These are phyloP conservation scores for Psidium friedrichsthalianum DNA, from an alignment of 345 rosid genomes.

Conservation along the genomic window DNA sequence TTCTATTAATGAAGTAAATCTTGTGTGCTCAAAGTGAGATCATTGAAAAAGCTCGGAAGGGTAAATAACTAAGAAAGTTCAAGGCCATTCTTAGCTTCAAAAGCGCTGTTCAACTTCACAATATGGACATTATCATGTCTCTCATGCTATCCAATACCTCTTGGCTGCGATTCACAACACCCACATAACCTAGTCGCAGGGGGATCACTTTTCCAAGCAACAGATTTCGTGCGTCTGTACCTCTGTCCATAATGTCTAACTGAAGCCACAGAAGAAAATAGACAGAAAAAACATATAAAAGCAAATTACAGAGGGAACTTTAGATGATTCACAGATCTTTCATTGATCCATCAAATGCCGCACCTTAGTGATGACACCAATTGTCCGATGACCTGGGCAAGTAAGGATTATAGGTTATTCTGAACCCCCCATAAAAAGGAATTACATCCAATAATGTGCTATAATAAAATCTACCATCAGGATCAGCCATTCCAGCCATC, in stretches of 20 bases:
- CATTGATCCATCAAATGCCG: neutral
- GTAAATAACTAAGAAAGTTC: neutral
- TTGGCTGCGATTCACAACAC: slow-evolving; percentile 91
- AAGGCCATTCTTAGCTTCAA: neutral
- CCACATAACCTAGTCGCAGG: slow-evolving; percentile 88
- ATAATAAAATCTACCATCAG: slow-evolving; percentile 45
- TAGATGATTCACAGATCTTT: neutral
- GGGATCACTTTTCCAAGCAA: slow-evolving; percentile 90
- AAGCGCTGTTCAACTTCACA: neutral
- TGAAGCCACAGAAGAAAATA: slow-evolving; percentile 17
- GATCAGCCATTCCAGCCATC: slow-evolving; percentile 88
- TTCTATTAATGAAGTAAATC: neutral
- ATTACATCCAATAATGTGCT: neutral
- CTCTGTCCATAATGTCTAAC: slow-evolving; percentile 99
- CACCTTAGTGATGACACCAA: slow-evolving; percentile 92
- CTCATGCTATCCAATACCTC: slow-evolving; percentile 40
- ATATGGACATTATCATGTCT: neutral
- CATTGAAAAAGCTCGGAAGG: neutral
- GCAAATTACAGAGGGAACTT: neutral
- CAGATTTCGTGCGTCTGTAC: slow-evolving; percentile 86
- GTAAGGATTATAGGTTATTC: neutral
- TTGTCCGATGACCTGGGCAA: slow-evolving; percentile 66
- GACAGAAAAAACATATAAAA: neutral
- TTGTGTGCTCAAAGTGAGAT: neutral
- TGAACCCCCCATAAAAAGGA: neutral